Evolutionary conservation across 345 rosid genomes (phyloP), one percentile per base, ranked within the genome.

Genomic region (Aegle marmelos): DNA sequence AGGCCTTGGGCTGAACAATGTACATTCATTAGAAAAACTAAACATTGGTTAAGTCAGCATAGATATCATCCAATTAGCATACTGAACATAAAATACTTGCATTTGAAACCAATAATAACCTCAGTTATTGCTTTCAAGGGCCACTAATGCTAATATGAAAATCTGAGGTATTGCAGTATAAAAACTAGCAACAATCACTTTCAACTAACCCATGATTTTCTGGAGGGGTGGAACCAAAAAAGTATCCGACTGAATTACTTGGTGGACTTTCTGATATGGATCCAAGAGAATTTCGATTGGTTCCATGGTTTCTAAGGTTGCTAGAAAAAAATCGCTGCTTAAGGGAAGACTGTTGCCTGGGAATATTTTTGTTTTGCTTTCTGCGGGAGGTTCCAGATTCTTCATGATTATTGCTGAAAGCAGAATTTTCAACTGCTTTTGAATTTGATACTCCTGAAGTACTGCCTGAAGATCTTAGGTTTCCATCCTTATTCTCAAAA

Each of bases 141-240:
- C 33, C 24, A 59, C 58, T 70, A 17, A 68, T 8, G 27, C 25
- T 54, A 77, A 27, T 25, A 74, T 34, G 57, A 63, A 34, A 73
- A n/a, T 6, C 22, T 68, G 68, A 75, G 64, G 17, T n/a, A 48
- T 7, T 22, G 16, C 10, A 11, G 24, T 31, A 62, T 22, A 73
- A 68, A 70, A 17, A 63, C 69, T 30, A 45, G 41, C 36, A 73
- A 68, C 4, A 69, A 81, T 80, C 67, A 84, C 65, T 75, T 65
- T 39, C 48, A 73, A 87, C 98, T 86, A 75, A 96, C 99, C 98
- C 88, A 39, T 89, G 89, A 80, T 78, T 87, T 80, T 96, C 99
- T 58, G 99, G 99, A 74, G 99, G 97, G 6, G 98, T 96, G 72
- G 98, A 91, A 73, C 98, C 91, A 82, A 89, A 96, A 95, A 92